Evolutionary conservation across 805 yeast genomes (phyloP), one percentile per base, ranked within the genome.

Genomic region (Pichia ethanolica): DNA sequence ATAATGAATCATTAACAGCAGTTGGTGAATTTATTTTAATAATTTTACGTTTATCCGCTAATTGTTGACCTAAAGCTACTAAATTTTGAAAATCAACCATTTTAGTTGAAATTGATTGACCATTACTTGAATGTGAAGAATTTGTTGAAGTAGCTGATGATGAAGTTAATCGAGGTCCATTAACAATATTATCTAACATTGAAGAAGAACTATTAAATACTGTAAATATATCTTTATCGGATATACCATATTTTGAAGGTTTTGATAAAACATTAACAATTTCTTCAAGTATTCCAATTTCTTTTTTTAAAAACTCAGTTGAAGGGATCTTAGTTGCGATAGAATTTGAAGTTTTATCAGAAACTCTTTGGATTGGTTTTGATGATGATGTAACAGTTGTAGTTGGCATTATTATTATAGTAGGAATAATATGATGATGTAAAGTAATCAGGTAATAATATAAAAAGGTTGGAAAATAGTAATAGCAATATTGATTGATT

Each of bases 81-180:
- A 64, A 51, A 34, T 60, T 58, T 28, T 56, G 55, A 44, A 61
- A 58, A 37, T 64, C 61, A 20, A 64, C 53, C 42, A 57, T 53
- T 37, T 61, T 56, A 7, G 59, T 47, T 11, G 53, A 50, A 7
- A 63, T 50, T 5, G 40, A 5, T 13, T 32, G 30, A 2, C 13
- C 25, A 25, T 34, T 34, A 6, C 12, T 6, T 6, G 36, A 12
- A 27, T 33, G 39, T 33, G 32, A 34, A 13, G 45, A 26, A 43
- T 28, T 14, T 10, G 9, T 28, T 25, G 39, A 39, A 13, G 2
- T 20, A 20, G 6, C 33, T 32, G 30, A 41, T 35, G 45, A 14
- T n/a, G 35, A 28, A 11, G 35, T 25, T 14, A 48, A 26, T 34
- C 44, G 14, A 11, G 39, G 35, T 37, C 52, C 36, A 44, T 42